Base-by-base conservation (phyloP, 2,329 filamentous ascomycete genomes). In the Ceratocystis eucalypticola region DNA sequence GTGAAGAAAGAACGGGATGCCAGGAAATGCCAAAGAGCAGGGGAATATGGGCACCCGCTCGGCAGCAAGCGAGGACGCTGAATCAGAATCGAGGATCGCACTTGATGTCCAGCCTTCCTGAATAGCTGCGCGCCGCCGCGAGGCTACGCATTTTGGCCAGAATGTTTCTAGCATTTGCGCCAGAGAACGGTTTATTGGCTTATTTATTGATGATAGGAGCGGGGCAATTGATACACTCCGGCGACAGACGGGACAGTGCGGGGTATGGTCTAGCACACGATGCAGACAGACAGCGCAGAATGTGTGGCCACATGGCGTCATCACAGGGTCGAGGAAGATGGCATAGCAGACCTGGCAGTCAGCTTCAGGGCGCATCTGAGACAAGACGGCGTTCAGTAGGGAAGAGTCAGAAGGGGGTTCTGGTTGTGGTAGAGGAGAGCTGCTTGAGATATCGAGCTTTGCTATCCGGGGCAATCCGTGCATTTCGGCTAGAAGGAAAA, bases 331-430 rank as follows among this genome's bases (percentile, higher is more conserved):
- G 68, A 91, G 78, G 73, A 93, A 88, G 25, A 95, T 75, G 50
- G 85, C 83, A 74, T 93, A 95, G 75, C 92, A 96, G 67, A 96
- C 85, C 71, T 94, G 89, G 70, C 92, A 96, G 72, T 96, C 91
- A 72, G 95, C 78, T 73, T 96, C 91, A 17, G 80, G 78, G 68
- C 86, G 83, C 2, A 84, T 79, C 1, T 79, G 77, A 30, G 87
- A 82, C 70, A 84, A 84, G 15, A 94, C 73, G 44, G 78, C 79
- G 30, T 80, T 76, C 33, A 91, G 37, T 12, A 67, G 45, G 4
- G 57, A 10, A 28, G 45, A 17, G 57, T 66, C 61, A 25, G 61
- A 15, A 12, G 61, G 20, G 25, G 41, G 61, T 2, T 44, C 20
- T n/a, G 37, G n/a, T n/a, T 33, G 17, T 17, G 37, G 37, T 15